Evolutionary conservation across 2,329 filamentous ascomycete genomes (phyloP), one percentile per base, ranked within the genome.

Genomic region (Aspergillus sp.): DNA sequence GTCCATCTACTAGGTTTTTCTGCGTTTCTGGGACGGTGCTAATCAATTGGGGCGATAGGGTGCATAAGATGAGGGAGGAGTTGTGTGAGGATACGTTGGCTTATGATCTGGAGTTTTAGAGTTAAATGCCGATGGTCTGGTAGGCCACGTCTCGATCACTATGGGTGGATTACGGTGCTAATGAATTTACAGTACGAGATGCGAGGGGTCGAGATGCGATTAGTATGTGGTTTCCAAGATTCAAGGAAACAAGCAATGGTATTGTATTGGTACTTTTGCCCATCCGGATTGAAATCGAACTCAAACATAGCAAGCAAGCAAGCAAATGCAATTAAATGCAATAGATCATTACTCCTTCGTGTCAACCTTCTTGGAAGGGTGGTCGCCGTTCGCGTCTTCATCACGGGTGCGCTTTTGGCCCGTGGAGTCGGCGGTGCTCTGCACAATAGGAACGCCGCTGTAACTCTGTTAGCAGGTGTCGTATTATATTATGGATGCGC

Each of bases 281-380:
- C 45, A 37, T 41, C 35, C 44, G 31, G 12, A 54, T 50, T 40
- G 31, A 35, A 33, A 47, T 35, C 25, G 41, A 46, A 56, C 40
- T 27, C 41, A 41, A 48, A 51, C 39, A 17, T 47, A 55, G 17
- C 27, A 31, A 40, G 33, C 52, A 35, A 46, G 27, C 33, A 56
- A 46, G 52, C 41, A 52, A 49, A 44, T 56, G 58, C 48, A 49
- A 31, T 31, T 3, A 4, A 35, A 52, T 23, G 19, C 41, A 53
- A 48, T 35, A 55, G 12, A 49, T 59, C 43, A 57, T 70, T 70
- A 76, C 63, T 76, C 73, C 70, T 79, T 79, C 52, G 69, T 64
- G 65, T 81, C 80, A 40, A 78, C 73, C 68, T 82, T 82, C 72
- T 82, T 82, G 23, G 75, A 66, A 19, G 77, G 74, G 57, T 71